phyloP scores from a whole-genome alignment of 1,284 basidiomycete genomes.

The Trametes sp. region DNA sequence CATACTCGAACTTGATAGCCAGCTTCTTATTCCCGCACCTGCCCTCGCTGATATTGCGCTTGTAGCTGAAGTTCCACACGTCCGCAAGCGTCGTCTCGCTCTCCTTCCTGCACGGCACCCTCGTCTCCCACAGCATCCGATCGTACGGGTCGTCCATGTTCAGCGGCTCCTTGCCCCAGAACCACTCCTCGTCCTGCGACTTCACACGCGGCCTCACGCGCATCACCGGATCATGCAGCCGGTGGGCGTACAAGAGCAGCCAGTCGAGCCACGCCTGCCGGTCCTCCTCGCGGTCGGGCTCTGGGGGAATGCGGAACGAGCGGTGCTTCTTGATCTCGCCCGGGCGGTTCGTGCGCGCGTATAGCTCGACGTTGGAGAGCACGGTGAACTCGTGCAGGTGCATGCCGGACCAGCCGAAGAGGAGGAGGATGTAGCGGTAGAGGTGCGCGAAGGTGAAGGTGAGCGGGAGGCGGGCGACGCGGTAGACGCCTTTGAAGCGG shows the following conservation, averaged over 20 bases:
- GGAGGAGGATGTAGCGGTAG: slow-evolving; percentile 44
- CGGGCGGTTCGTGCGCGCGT: slow-evolving; percentile 29
- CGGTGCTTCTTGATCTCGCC: slow-evolving; percentile 45
- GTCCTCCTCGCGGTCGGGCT: slow-evolving; percentile 30
- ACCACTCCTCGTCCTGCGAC: slow-evolving; percentile 3
- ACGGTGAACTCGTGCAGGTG: slow-evolving; percentile 41
- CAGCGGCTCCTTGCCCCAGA: not conserved
- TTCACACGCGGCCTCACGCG: slow-evolving; percentile 1
- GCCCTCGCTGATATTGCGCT: slow-evolving; percentile 39
- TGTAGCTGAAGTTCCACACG: slow-evolving; percentile 39
- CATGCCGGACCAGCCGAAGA: slow-evolving; percentile 46
- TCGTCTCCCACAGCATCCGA: not conserved
- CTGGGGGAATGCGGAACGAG: slow-evolving; percentile 29
- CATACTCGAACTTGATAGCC: slow-evolving; percentile 44
- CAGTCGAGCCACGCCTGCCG: slow-evolving; percentile 16
- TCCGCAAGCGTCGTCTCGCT: slow-evolving; percentile 37
- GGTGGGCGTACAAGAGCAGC: slow-evolving; percentile 10
- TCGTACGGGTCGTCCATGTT: slow-evolving; percentile 27
- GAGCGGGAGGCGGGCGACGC: slow-evolving; percentile 41
- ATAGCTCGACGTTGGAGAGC: slow-evolving; percentile 38
- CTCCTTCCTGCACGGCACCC: slow-evolving; percentile 36
- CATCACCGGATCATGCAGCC: slow-evolving; percentile 32
- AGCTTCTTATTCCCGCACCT: slow-evolving; percentile 41
- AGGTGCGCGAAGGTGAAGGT: slow-evolving; percentile 48
- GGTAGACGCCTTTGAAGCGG: slow-evolving; percentile 42